A percentile compares a stretch with the other conserved stretches of the same genome.
Evolutionary conservation across 768 basidiomycete species (phyloP).

Genomic region (Kwoniella newhampshirensis): DNA sequence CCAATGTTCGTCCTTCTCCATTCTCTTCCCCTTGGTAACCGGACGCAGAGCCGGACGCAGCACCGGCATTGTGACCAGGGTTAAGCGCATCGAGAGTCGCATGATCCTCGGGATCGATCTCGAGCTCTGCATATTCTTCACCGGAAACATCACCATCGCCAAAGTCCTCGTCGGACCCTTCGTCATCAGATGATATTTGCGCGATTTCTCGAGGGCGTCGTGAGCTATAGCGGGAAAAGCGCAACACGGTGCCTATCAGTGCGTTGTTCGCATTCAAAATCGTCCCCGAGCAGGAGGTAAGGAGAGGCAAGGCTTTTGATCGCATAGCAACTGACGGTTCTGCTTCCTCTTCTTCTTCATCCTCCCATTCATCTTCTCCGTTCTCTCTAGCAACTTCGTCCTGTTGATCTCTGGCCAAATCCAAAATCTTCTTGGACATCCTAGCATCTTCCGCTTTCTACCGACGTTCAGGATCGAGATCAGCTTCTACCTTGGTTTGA

Average conservation of each 20-base stretch:
- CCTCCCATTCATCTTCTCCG: slow-evolving; percentile 50
- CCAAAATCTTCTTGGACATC: slow-evolving; percentile 81
- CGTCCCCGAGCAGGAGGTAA: not conserved
- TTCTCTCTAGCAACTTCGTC: slow-evolving; percentile 67
- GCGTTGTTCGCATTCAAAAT: not conserved
- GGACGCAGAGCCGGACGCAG: slow-evolving; percentile 12
- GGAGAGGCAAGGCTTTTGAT: not conserved
- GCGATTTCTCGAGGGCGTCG: slow-evolving; percentile 22
- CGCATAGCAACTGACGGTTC: slow-evolving; percentile 20
- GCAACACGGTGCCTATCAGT: not conserved
- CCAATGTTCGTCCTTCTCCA: slow-evolving; percentile 62
- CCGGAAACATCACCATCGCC: slow-evolving; percentile 45
- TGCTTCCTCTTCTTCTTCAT: slow-evolving; percentile 33
- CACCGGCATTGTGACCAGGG: slow-evolving; percentile 13
- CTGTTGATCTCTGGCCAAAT: slow-evolving; percentile 89
- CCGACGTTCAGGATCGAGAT: too few relatives aligned
- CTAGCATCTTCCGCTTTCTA: slow-evolving; percentile 49
- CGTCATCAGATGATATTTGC: slow-evolving; percentile 28
- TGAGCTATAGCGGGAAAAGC: slow-evolving; percentile 26
- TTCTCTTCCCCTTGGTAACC: slow-evolving; percentile 17
- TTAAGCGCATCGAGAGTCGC: slow-evolving; percentile 67
- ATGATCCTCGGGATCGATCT: slow-evolving; percentile 88
- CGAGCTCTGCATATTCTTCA: slow-evolving; percentile 57
- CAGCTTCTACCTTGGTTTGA: not conserved
- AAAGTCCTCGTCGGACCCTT: slow-evolving; percentile 40